Evolutionary conservation across 2,329 filamentous ascomycete species (phyloP), one percentile per base, ranked within the genome.

Genomic region (Nigrospora osmanthi): DNA sequence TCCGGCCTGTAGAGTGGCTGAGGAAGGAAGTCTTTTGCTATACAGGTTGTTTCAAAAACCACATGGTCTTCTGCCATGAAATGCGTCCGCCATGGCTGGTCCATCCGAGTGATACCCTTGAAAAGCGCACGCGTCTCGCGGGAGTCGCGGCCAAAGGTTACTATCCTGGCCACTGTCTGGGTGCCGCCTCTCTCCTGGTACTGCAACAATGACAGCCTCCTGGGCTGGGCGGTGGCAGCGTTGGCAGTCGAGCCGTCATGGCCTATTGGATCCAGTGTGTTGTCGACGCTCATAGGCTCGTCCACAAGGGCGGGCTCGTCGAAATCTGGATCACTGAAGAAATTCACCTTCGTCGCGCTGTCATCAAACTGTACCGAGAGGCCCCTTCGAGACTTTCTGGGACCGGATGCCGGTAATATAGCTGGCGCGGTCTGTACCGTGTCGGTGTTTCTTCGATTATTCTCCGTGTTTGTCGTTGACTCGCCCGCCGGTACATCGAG

Each of bases 161-260:
- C 51, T 4, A 46, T 43, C 36, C 54, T 62, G 28, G 49, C 19
- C 6, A 61, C 49, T 11, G 48, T 47, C 15, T 61, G 58, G 10
- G 50, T 50, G 28, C 52, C 51, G 11, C 43, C 43, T 35, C 52
- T 53, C 45, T 50, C 54, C 40, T 60, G 54, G 38, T 60, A 59
- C 14, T 39, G 50, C 35, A 51, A 46, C 12, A 60, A 38, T 9
- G 56, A 54, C 11, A 58, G 35, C 39, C 43, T 57, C 30, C 43
- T 58, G 3, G 49, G 7, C 23, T 28, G 28, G 11, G 14, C 37
- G 4, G 41, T 36, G 4, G 34, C 19, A 42, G 39, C 39, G 34
- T 30, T 39, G n/a, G 28, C 40, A 33, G 36, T 38, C 23, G 19
- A n/a, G 28, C 33, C 28, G 19, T 14, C 40, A 6, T 17, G 16